These are phyloP conservation scores for Seminavis robusta DNA, from an alignment of 108 stramenopile genomes.

Conservation along the genomic window DNA sequence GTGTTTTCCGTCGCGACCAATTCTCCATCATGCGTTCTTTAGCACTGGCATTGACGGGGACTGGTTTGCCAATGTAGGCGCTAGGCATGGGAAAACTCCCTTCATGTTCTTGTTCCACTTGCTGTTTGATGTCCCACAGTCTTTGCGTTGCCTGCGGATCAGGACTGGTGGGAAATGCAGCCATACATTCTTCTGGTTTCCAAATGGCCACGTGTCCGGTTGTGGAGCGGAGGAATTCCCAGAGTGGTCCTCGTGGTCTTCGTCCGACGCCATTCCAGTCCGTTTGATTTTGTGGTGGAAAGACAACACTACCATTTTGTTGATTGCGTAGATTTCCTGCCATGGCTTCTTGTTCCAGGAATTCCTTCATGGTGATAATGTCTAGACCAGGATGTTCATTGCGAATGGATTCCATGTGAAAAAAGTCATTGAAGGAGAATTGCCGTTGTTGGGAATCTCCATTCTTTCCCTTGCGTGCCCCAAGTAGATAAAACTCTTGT, in stretches of 20 bases:
- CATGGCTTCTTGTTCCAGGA: constrained; percentile 55
- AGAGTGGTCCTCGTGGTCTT: constrained; percentile 3
- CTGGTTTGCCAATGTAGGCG: constrained; percentile 55
- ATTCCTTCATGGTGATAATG: constrained; percentile 81
- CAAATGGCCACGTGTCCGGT: constrained; percentile 42
- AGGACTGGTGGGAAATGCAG: constrained; percentile 53
- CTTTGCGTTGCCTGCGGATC: background rate
- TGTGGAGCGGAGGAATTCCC: constrained; percentile 35
- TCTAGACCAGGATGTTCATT: constrained; percentile 63
- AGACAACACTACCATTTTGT: constrained; percentile 45
- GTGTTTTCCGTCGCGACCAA: constrained; percentile 41
- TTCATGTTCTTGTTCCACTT: too few relatives aligned
- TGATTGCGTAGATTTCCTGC: constrained; percentile 39
- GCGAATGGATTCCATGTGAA: constrained; percentile 49
- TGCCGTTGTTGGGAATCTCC: background rate
- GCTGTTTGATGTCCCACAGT: too few relatives aligned
- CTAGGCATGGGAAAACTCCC: too few relatives aligned
- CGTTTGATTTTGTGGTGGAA: constrained; percentile 67
- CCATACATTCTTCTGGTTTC: constrained; percentile 54
- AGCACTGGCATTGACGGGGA: constrained; percentile 59
- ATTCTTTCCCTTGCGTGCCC: too few relatives aligned
- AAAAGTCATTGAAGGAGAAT: constrained; percentile 52
- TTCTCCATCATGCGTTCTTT: constrained; percentile 72
- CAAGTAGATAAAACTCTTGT: constrained; percentile 56
- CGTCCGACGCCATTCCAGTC: constrained; percentile 57